Conservation (phyloP, 2,329 filamentous ascomycete species). For the Ceratocystis huliohia region DNA sequence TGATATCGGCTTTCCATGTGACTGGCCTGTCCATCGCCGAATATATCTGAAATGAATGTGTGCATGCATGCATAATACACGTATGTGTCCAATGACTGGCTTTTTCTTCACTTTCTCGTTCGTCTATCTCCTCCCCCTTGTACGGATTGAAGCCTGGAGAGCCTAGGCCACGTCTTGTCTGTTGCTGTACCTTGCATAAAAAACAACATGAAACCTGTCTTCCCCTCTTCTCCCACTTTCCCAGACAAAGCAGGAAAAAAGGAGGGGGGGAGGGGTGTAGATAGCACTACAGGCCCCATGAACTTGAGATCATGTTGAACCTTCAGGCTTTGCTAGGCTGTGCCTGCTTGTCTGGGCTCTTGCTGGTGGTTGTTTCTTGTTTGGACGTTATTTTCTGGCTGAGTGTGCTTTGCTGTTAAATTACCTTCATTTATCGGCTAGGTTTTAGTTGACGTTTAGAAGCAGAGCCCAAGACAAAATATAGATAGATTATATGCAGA, state of each 20-base stretch:
- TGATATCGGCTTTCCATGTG: too few species aligned
- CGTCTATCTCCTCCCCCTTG: not conserved
- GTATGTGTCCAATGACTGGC: too few species aligned
- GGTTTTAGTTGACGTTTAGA: not conserved
- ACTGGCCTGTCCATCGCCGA: too few species aligned
- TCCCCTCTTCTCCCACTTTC: conserved; percentile 24
- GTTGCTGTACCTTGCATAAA: conserved; percentile 7
- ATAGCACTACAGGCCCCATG: not conserved
- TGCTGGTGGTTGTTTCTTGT: conserved; percentile 4
- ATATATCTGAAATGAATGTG: too few species aligned
- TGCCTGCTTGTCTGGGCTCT: not conserved
- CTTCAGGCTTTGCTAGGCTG: not conserved
- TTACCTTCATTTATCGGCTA: conserved; percentile 19
- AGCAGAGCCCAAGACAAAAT: not conserved
- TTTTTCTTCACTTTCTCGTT: not conserved
- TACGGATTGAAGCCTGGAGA: not conserved
- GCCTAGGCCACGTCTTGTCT: not conserved
- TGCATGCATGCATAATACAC: too few species aligned
- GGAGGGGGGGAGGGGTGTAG: not conserved
- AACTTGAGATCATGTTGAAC: not conserved
- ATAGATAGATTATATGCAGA: not conserved
- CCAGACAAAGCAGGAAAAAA: conserved; percentile 8
- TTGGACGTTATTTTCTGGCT: not conserved
- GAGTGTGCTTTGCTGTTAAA: not conserved
- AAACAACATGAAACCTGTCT: conserved; percentile 9